Conservation (phyloP, 495 filamentous ascomycete species). For the Lasiosphaeria hispida region DNA sequence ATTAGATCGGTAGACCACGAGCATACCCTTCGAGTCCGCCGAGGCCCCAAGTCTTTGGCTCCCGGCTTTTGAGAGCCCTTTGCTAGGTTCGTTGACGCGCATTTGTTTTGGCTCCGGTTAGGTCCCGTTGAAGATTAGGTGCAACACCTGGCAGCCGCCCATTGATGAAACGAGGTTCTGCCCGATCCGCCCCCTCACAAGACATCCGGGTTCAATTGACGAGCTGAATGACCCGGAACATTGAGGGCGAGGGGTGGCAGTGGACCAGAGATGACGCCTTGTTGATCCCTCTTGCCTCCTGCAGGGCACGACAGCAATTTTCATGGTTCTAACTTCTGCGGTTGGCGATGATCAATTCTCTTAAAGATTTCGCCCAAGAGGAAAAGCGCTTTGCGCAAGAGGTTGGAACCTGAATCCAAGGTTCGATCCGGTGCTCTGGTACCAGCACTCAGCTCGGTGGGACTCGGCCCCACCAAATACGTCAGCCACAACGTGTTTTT, state of each 20-base stretch:
- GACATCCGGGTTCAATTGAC: conserved; percentile 9
- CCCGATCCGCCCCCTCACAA: neutral
- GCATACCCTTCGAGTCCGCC: too few species aligned
- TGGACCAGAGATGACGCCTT: neutral
- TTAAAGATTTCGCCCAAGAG: neutral
- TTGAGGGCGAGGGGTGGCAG: neutral
- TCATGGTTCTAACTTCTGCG: too few species aligned
- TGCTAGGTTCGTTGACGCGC: too few species aligned
- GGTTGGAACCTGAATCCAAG: neutral
- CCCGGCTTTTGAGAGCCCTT: too few species aligned
- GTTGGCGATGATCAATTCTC: too few species aligned
- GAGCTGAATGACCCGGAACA: neutral
- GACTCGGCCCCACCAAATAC: conserved; percentile 9
- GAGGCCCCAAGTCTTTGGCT: too few species aligned
- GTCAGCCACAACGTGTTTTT: conserved; percentile 6
- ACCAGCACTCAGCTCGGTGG: conserved; percentile 5
- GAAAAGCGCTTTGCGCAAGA: neutral
- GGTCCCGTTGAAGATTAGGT: neutral
- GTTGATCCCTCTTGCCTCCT: neutral
- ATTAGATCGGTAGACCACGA: neutral
- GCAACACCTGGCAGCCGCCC: conserved; percentile 4
- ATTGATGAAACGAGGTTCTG: conserved; percentile 9
- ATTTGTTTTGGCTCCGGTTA: too few species aligned
- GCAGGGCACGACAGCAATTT: neutral
- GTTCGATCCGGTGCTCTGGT: neutral